These are phyloP conservation scores for Phytophthora pistaciae DNA, from an alignment of 352 stramenopile species.

Conservation along the genomic window DNA sequence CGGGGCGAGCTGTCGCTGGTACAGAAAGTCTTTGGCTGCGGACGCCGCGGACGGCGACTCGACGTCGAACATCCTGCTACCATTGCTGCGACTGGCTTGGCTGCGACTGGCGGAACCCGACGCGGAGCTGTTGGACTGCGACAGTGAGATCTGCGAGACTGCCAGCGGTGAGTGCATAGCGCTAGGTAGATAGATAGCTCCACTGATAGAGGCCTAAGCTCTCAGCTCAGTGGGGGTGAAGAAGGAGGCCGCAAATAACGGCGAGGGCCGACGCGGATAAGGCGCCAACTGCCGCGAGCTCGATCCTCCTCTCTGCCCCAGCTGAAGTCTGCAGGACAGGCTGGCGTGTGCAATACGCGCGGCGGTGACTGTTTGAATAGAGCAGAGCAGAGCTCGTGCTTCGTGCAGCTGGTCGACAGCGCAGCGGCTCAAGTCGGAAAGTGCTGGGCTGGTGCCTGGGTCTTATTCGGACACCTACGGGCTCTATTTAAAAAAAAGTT, in stretches of 20 bases:
- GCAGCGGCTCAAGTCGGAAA: conserved; percentile 23
- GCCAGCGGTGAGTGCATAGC: conserved; percentile 65
- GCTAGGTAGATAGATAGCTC: neutral
- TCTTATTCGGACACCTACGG: conserved; percentile 27
- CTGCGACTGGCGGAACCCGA: conserved; percentile 24
- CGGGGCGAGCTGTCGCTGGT: conserved; percentile 36
- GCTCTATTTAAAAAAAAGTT: conserved; percentile 33
- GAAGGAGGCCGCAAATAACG: neutral
- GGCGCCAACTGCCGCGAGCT: conserved; percentile 15
- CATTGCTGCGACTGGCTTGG: conserved; percentile 29
- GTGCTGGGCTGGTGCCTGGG: conserved; percentile 12
- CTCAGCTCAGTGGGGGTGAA: too few species aligned
- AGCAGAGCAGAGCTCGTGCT: neutral
- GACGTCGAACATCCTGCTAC: conserved; percentile 45
- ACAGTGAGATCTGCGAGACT: conserved; percentile 77
- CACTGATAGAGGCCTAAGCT: neutral
- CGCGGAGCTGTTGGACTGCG: conserved; percentile 47
- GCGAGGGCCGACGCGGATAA: conserved; percentile 1
- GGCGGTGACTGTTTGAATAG: conserved; percentile 15
- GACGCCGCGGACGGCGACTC: conserved; percentile 34
- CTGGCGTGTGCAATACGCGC: conserved; percentile 34
- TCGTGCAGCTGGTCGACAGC: conserved; percentile 26
- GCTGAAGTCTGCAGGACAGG: conserved; percentile 33
- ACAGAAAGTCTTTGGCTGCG: conserved; percentile 44
- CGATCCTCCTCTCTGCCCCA: conserved; percentile 26